phyloP scores from a whole-genome alignment of 2,329 filamentous ascomycete genomes.

The Grosmannia penicillata region DNA sequence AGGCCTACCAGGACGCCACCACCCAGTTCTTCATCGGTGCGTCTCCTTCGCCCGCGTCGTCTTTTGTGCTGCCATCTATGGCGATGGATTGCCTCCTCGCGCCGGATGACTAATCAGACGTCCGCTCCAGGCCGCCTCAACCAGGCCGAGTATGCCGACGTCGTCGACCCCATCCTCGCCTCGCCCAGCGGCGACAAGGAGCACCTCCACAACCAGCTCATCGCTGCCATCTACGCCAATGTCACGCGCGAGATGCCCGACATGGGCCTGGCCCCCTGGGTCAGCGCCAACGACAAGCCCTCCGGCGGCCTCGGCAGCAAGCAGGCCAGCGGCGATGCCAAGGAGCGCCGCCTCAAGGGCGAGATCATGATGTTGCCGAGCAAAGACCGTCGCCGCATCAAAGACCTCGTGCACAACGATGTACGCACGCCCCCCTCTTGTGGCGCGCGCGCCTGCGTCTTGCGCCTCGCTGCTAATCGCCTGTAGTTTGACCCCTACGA shows the following conservation, averaged over 20 bases:
- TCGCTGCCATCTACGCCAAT: slow-evolving; percentile 53
- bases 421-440: too few relatives aligned
- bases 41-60: slow-evolving; percentile 6
- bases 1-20: slow-evolving; percentile 46
- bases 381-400: slow-evolving; percentile 50
- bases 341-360: slow-evolving; percentile 49
- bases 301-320: slow-evolving; percentile 40
- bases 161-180: slow-evolving; percentile 44
- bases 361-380: slow-evolving; percentile 58
- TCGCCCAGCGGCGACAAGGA: slow-evolving; percentile 43
- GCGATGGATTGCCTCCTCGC: too few relatives aligned
- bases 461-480: slow-evolving; percentile 12
- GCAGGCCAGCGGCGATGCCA: slow-evolving; percentile 48
- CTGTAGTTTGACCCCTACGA: slow-evolving; percentile 42
- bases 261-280: slow-evolving; percentile 52
- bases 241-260: slow-evolving; percentile 56
- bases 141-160: slow-evolving; percentile 42
- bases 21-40: slow-evolving; percentile 49
- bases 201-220: slow-evolving; percentile 53
- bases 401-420: slow-evolving; percentile 47
- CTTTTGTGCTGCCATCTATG: not conserved
- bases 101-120: too few relatives aligned
- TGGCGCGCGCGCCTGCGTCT: not conserved
- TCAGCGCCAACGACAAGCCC: slow-evolving; percentile 57
- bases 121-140: slow-evolving; percentile 41